Percentiles rank a stretch among this genome's conserved stretches.
These are phyloP conservation scores for Penicillium paradoxum DNA, from an alignment of 495 filamentous ascomycete species.

Conservation along the genomic window DNA sequence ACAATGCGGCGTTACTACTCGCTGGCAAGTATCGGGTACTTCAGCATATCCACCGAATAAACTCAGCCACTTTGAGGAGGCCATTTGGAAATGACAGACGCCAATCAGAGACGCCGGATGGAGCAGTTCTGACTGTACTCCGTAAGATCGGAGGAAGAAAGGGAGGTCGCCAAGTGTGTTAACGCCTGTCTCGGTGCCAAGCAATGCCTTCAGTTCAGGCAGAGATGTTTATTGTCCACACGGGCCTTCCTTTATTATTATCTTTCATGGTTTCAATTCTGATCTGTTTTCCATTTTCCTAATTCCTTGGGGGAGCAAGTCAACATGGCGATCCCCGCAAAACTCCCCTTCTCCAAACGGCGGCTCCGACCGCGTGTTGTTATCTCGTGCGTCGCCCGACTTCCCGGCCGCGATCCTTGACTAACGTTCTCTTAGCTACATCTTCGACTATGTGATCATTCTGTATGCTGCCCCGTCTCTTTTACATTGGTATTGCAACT, in stretches of 20 bases:
- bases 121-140: no score
- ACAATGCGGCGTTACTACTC: background rate
- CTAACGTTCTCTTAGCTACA: constrained; percentile 45
- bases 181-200: background rate
- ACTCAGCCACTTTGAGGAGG: background rate
- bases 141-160: background rate
- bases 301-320: background rate
- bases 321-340: constrained; percentile 38
- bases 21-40: background rate
- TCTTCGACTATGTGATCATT: constrained; percentile 64
- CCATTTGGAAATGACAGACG: background rate
- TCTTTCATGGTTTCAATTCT: background rate
- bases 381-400: constrained; percentile 43
- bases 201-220: background rate
- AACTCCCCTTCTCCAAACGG: constrained; percentile 51
- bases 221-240: background rate
- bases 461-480: constrained; percentile 36
- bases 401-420: background rate
- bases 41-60: background rate
- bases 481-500: constrained; percentile 15
- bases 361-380: constrained; percentile 45
- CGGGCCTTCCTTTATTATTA: background rate
- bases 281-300: background rate
- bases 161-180: background rate
- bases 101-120: background rate